Conservation (phyloP, 2,329 filamentous ascomycete genomes). For the Davidsoniella virescens region DNA sequence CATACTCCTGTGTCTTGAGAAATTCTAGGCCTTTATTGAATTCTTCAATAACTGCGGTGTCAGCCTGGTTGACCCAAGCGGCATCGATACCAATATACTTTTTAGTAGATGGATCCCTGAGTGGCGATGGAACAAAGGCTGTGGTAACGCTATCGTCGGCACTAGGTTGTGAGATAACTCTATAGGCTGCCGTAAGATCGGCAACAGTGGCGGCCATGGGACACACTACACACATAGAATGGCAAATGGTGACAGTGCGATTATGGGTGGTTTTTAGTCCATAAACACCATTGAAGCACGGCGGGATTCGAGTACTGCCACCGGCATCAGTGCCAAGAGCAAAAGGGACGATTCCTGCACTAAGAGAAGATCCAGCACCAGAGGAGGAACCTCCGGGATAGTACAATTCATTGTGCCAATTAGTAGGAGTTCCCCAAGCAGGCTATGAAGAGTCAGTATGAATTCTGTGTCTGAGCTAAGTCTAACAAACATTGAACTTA, state of each 20-base stretch:
- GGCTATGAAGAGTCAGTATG: conserved; percentile 23
- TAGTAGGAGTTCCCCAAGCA: conserved; percentile 55
- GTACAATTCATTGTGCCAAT: conserved; percentile 61
- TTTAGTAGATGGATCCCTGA: conserved; percentile 25
- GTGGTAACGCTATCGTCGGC: conserved; percentile 42
- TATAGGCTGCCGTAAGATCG: conserved; percentile 71
- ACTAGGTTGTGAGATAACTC: conserved; percentile 59
- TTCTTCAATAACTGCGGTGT: conserved; percentile 41
- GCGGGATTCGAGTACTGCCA: conserved; percentile 58
- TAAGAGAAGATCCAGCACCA: conserved; percentile 55
- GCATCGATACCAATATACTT: conserved; percentile 59
- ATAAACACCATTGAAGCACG: conserved; percentile 62
- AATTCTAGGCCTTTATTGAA: conserved; percentile 47
- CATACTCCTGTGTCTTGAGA: conserved; percentile 34
- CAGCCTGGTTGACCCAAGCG: conserved; percentile 32
- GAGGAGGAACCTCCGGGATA: conserved; percentile 72
- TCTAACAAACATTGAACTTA: conserved; percentile 17
- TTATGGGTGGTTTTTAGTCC: conserved; percentile 67
- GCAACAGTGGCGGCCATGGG: conserved; percentile 61
- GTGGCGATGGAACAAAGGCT: conserved; percentile 43
- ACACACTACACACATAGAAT: conserved; percentile 46
- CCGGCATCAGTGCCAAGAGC: conserved; percentile 61
- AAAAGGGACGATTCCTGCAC: conserved; percentile 57
- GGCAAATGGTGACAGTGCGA: conserved; percentile 42
- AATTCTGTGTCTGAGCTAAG: background rate